Conservation (phyloP, 768 basidiomycete species). For the Pleurotus djamor region DNA sequence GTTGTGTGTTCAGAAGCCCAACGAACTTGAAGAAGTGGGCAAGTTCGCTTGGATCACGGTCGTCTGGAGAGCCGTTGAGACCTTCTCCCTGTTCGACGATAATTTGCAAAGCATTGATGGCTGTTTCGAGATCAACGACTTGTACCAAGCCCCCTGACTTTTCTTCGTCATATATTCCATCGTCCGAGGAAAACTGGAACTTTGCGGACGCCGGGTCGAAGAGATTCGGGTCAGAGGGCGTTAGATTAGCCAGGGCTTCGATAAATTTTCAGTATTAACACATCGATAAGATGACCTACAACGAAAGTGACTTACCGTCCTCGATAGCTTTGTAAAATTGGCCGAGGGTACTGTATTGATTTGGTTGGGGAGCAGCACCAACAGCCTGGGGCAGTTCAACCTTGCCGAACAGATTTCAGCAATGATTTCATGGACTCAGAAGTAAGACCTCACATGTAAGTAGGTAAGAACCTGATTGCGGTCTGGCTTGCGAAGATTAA, state of each 20-base stretch:
- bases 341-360: constrained; percentile 11
- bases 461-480: constrained; percentile 2
- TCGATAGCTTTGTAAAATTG: constrained; percentile 13
- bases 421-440: background rate
- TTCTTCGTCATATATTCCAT: background rate
- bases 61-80: constrained; percentile 15
- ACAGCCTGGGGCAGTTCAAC: constrained; percentile 9
- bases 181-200: background rate
- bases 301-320: background rate
- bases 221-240: background rate
- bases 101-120: constrained; percentile 14
- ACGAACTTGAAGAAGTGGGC: constrained; percentile 10
- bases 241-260: background rate
- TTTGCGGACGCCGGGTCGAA: background rate
- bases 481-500: background rate
- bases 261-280: background rate
- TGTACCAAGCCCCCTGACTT: constrained; percentile 1
- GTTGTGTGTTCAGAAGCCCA: background rate
- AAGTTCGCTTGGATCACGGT: constrained; percentile 16
- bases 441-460: background rate
- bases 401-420: background rate
- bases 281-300: background rate
- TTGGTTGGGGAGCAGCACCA: constrained; percentile 8
- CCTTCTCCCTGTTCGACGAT: constrained; percentile 24
- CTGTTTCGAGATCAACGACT: constrained; percentile 15